Base-by-base conservation (phyloP, 768 basidiomycete genomes). In the Kwoniella mangroviensis region DNA sequence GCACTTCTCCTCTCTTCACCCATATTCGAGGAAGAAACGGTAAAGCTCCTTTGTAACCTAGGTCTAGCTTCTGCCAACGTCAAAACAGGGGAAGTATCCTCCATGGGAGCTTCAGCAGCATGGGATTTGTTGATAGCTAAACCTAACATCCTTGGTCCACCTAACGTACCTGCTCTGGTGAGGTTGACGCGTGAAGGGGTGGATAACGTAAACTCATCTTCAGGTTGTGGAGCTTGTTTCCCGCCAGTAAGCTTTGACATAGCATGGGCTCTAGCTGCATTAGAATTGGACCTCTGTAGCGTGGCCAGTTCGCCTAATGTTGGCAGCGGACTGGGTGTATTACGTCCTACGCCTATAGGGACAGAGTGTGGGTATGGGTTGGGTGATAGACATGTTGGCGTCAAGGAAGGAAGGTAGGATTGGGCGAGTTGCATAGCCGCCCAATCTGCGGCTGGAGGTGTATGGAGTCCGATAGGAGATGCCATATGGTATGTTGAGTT, bases 231-330 rank as follows among this genome's bases (percentile, higher is more conserved):
- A 11, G 90, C 88, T 24, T 88, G 86, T 56, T 87, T 84, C 28
- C 90, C 90, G 51, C 92, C 91, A 1, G 91, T 93, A 65, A 97
- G 85, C 81, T 93, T 94, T 72, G 89, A 89, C 88, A 96, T 88
- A 4, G 93, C 93, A 82, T 89, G 85, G 75, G 88, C 87, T 57
- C 90, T 87, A 22, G 91, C 91, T n/a, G 92, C 86, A 12, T 89
- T 92, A 77, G 94, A 95, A 80, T 95, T 94, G 2, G 94, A 95
- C 21, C 94, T 90, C 78, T 92, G 90, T 2, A 97, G 87, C 17
- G 90, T 90, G 19, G 83, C 57, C 45, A 95, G 84, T 22, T 90
- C 91, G 76, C 92, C 91, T 6, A 96, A 85, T 3, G 91, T 88
- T 0, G 92, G 92, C 73, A 84, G 88, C 73, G 86, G 89, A 75